Conservation (phyloP, 768 basidiomycete genomes). For the Suillus hirtellus region DNA sequence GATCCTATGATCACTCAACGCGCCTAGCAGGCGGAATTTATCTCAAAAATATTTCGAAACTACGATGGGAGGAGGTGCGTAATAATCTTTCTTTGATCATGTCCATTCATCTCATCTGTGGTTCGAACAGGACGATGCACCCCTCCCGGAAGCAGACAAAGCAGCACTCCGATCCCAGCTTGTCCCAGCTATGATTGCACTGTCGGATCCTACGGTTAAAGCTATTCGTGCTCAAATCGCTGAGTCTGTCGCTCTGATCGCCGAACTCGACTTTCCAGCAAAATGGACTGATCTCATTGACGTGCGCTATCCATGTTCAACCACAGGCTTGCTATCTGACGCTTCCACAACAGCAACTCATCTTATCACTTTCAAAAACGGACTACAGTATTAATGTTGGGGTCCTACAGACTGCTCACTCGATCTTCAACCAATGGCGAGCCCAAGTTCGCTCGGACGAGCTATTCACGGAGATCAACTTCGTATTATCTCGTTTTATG, state of each 20-base stretch:
- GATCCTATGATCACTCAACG: slow-evolving; percentile 62
- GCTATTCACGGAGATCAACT: slow-evolving; percentile 89
- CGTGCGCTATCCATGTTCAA: slow-evolving; percentile 50
- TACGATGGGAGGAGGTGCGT: slow-evolving; percentile 85
- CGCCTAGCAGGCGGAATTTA: slow-evolving; percentile 86
- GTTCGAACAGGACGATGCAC: slow-evolving; percentile 61
- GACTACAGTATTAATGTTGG: slow-evolving; percentile 87
- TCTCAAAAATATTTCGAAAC: slow-evolving; percentile 88
- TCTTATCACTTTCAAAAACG: slow-evolving; percentile 72
- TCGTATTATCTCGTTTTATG: slow-evolving; percentile 84
- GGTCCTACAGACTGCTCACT: slow-evolving; percentile 92
- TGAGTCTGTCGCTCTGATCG: slow-evolving; percentile 90
- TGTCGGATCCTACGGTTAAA: slow-evolving; percentile 75
- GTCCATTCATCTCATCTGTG: slow-evolving; percentile 8
- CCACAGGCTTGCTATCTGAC: slow-evolving; percentile 2
- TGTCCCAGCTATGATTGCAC: slow-evolving; percentile 87
- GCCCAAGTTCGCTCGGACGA: slow-evolving; percentile 84
- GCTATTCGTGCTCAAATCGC: slow-evolving; percentile 82
- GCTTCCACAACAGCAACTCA: slow-evolving; percentile 71
- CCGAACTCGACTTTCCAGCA: slow-evolving; percentile 86
- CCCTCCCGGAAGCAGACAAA: slow-evolving; percentile 73
- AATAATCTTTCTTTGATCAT: not conserved
- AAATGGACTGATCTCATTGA: slow-evolving; percentile 89
- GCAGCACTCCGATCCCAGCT: slow-evolving; percentile 69
- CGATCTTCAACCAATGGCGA: slow-evolving; percentile 93